Base-by-base conservation (phyloP, 148 eudicot genomes). In the Fagopyrum homotropicum region DNA sequence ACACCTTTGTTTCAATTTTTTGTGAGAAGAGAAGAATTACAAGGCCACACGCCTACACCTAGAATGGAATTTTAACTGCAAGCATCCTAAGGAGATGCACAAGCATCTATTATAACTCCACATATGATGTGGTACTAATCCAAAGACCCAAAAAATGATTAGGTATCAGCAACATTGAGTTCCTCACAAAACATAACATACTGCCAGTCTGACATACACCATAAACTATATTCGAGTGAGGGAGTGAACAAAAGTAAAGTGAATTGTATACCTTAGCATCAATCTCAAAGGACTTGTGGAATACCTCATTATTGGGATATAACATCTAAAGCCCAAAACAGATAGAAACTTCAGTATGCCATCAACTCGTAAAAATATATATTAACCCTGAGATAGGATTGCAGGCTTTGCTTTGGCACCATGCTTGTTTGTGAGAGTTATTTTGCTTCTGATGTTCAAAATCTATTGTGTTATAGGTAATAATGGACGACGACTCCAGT, bases 201-300 rank as follows among this genome's bases (percentile, higher is more conserved):
- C 26, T 22, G 26, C 26, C 26, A 22, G 26, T 22, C 26, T 22
- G 26, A 22, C 26, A 22, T 22, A 52, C 57, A 52, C 4, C 16
- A 52, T 12, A 50, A 50, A 0, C 54, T 50, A 2, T 7, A 50
- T 50, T 50, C 40, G 9, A 7, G 19, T 68, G 72, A 7, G 19
- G 49, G 9, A 46, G 22, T 22, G 63, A 7, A 64, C 26, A 10
- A 4, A 35, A 64, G 14, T 64, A 59, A 16, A 70, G 35, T 10
- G 22, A 50, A 47, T 69, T 22, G 26, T 16, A 73, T 86, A 89
- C 93, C 93, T 85, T 87, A 16, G 78, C 61, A 73, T 86, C 49
- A 73, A 89, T 85, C 84, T 89, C 88, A 51, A 85, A 76, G 19
- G 93, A 89, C 70, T 86, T 89, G 68, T 75, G 82, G 72, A 87